Evolutionary conservation across 2,329 filamentous ascomycete species (phyloP), one percentile per base, ranked within the genome.

Genomic region (Coniochaeta pulveracea): DNA sequence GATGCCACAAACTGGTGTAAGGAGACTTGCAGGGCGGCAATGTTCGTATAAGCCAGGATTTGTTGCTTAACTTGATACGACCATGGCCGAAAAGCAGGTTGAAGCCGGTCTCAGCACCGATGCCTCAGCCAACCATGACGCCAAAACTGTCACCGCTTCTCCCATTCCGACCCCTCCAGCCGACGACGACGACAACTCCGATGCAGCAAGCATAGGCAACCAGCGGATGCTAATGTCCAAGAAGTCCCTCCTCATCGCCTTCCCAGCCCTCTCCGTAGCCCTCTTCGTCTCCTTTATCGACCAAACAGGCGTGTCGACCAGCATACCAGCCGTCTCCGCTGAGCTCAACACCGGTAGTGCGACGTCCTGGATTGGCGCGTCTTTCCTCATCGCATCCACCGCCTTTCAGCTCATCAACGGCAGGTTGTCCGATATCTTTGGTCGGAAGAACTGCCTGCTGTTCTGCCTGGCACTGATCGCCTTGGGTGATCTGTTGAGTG

Each of bases 231-330:
- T 34, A 26, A 34, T 34, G 33, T 26, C 33, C 33, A 34, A 34
- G 15, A 29, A 17, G 17, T 15, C 24, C 9, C 48, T 55, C 21
- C 34, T 56, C 10, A 36, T 53, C 6, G 49, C 50, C 15, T 45
- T 54, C 24, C 36, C 44, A 0, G 45, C 49, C 2, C 37, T 57
- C 10, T 47, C 51, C 1, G 37, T 54, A 6, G 47, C 46, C 5
- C 42, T 56, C 10, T 48, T 57, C 6, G 47, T 55, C 10, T 49
- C 49, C 2, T 56, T 57, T 35, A 44, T 60, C 33, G 52, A 62
- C 44, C 48, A 62, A 39, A 50, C 54, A 15, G 44, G 49, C 12
- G 49, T 58, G 3, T 48, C 49, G 1, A 55, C 52, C 1, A 48
- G 54, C 0, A 41, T 54, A 0, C 56, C 61, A 3, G 58, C 63